Evolutionary conservation across 306 rosid genomes (phyloP), one percentile per base, ranked within the genome.

Genomic region (Fragaria ananassa): DNA sequence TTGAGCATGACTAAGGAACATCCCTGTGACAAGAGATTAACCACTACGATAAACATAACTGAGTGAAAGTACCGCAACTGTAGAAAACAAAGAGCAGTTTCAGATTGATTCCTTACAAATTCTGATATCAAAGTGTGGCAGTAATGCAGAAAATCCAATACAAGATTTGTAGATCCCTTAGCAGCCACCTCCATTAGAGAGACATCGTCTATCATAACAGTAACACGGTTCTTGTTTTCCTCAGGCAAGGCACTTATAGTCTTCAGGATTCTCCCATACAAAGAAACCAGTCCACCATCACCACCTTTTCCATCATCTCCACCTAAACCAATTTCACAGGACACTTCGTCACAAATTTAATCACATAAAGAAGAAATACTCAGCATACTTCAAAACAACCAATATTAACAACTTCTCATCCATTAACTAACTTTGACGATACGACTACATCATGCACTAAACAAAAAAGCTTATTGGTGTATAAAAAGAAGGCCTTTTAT

Each of bases 151-250:
- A 95, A 92, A 90, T 95, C 95, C 42, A 90, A 76, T 81, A 88
- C 97, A 71, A 83, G 89, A 87, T 89, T 86, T 47, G 88, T 80
- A 54, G 86, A 82, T 31, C 99, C 96, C 67, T 89, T 90, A 63
- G 97, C 91, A 81, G 91, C 93, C 82, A 90, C 96, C 87, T 95
- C 93, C 82, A 92, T 82, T 34, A 89, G 88, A 72, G 97, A 87
- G 14, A 90, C 74, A 68, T 95, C 99, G 71, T 95, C 99, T 69
- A 95, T 78, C 82, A 95, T 77, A 53, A 92, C 72, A 76, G 92
- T 88, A 70, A 86, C 76, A 74, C 45, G 78, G 63, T 74, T 78
- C 85, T 35, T 79, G 81, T 82, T 83, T 76, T 89, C 91, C 75
- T 87, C 78, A 74, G 80, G 83, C 72, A 85, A 79, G 73, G 78